phyloP scores from a whole-genome alignment of 495 filamentous ascomycete species.

The Parathielavia appendiculata region DNA sequence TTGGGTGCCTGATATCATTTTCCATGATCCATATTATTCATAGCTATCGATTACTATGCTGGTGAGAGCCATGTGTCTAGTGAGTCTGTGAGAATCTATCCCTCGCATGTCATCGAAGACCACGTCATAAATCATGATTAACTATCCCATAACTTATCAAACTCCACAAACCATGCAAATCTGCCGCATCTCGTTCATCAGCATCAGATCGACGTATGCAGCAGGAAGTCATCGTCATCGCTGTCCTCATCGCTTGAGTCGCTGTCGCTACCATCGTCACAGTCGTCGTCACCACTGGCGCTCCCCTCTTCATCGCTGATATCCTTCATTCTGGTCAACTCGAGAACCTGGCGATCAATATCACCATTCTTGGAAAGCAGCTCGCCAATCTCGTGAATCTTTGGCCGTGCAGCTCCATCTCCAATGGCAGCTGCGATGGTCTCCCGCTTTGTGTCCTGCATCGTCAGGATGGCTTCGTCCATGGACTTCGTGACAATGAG shows the following conservation, averaged over 20 bases:
- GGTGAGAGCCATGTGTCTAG: too few relatives aligned
- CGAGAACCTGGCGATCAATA: background rate
- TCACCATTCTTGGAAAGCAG: background rate
- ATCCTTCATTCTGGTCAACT: background rate
- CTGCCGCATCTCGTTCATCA: too few relatives aligned
- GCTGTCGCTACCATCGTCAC: background rate
- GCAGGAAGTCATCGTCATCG: background rate
- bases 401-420: background rate
- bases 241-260: background rate
- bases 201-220: too few relatives aligned
- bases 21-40: too few relatives aligned
- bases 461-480: slow-evolving; percentile 45
- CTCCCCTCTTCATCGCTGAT: background rate
- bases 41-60: too few relatives aligned
- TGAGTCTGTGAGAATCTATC: too few relatives aligned
- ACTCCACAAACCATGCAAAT: too few relatives aligned
- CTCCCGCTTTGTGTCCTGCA: slow-evolving; percentile 20
- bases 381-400: background rate
- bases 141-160: too few relatives aligned
- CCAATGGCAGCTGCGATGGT: background rate
- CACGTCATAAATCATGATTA: too few relatives aligned
- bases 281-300: background rate
- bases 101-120: too few relatives aligned
- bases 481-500: slow-evolving; percentile 48
- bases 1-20: too few relatives aligned